phyloP scores from a whole-genome alignment of 768 basidiomycete genomes.

The Guyanaporus albipodus region DNA sequence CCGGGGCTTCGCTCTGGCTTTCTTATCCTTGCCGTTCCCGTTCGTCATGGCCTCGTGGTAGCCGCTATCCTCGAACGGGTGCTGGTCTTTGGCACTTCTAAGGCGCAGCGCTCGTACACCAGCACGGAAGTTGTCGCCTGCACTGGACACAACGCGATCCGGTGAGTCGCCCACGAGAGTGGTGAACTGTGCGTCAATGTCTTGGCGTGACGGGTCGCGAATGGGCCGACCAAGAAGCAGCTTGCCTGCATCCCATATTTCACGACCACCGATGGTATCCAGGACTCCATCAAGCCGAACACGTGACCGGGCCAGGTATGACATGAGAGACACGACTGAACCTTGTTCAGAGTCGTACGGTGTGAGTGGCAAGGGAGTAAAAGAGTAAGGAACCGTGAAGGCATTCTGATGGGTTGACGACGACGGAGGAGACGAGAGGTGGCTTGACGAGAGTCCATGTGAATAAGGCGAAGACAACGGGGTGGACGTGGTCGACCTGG shows the following conservation, averaged over 20 bases:
- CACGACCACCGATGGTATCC: conserved; percentile 79
- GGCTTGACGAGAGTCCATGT: conserved; percentile 21
- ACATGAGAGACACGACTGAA: conserved; percentile 24
- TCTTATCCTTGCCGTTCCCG: conserved; percentile 27
- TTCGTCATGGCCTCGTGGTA: conserved; percentile 21
- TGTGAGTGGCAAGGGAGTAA: conserved; percentile 26
- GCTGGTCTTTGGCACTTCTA: conserved; percentile 27
- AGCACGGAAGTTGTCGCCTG: conserved; percentile 68
- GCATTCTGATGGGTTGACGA: conserved; percentile 23
- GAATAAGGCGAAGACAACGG: conserved; percentile 31
- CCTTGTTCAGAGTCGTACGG: conserved; percentile 27
- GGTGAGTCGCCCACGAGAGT: conserved; percentile 74
- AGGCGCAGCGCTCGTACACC: conserved; percentile 58
- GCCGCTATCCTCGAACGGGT: conserved; percentile 24
- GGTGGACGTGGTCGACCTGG: conserved; percentile 28
- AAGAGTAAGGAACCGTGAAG: conserved; percentile 31
- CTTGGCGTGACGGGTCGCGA: conserved; percentile 28
- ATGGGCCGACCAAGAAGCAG: conserved; percentile 46
- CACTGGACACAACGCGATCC: conserved; percentile 60
- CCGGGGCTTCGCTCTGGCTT: conserved; percentile 32
- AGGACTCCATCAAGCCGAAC: conserved; percentile 70
- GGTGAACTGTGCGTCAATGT: conserved; percentile 56
- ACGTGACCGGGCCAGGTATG: conserved; percentile 26
- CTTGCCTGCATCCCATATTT: conserved; percentile 73
- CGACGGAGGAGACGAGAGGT: conserved; percentile 24